Evolutionary conservation across 306 rosid species (phyloP).

Genomic region (Potentilla sterilis): DNA sequence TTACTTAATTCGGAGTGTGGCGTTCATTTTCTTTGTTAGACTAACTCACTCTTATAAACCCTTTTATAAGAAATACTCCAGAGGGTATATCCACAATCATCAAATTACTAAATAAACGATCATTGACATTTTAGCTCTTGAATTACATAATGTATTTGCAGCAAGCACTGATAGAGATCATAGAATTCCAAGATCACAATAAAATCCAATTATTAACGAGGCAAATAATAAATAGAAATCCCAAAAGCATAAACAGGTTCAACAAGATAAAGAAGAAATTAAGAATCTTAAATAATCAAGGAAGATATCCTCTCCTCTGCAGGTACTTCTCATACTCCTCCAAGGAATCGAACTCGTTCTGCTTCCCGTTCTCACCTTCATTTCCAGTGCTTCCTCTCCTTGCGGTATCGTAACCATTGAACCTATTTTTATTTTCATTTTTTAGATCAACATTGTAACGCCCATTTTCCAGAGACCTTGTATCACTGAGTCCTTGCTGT

Average conservation of each 20-base stretch:
- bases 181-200: too few species aligned
- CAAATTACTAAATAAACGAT: too few species aligned
- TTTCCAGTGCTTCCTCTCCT: not conserved
- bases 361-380: not conserved
- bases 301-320: not conserved
- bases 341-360: not conserved
- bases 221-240: not conserved
- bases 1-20: too few species aligned
- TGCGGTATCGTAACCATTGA: not conserved
- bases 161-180: too few species aligned
- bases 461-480: not conserved
- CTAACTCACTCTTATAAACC: too few species aligned
- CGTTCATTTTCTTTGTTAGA: too few species aligned
- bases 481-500: not conserved
- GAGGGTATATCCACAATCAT: too few species aligned
- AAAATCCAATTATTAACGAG: not conserved
- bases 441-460: not conserved
- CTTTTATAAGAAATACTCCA: too few species aligned
- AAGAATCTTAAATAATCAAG: not conserved
- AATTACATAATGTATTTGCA: not conserved
- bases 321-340: slow-evolving; percentile 7
- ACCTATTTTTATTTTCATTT: not conserved
- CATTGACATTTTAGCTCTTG: not conserved
- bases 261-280: not conserved
- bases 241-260: not conserved